Evolutionary conservation across 495 filamentous ascomycete genomes (phyloP), one percentile per base, ranked within the genome.

Genomic region (Neurospora sp.): DNA sequence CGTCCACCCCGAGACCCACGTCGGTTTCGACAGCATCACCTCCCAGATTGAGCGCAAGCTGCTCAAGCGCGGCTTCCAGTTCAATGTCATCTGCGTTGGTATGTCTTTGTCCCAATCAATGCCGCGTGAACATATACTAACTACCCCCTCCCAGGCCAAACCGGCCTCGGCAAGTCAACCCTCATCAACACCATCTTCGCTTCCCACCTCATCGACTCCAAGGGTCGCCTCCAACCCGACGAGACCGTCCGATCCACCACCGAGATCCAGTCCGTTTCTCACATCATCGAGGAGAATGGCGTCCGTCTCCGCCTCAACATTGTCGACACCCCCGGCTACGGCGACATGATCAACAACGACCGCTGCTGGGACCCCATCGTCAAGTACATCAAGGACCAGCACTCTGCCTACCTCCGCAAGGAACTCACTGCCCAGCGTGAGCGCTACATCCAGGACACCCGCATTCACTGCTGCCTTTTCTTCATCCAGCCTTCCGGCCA

Each of bases 331-430:
- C 96, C 96, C 69, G 96, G 96, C 71, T 99, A 98, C 79, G 96
- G 96, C 79, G 96, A 99, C 82, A 93, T 98, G 78, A 96, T 99
- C 82, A 98, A 99, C 90, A 99, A 99, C 85, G 96, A 98, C 80
- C 94, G 97, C 81, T 99, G 96, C 78, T 99, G 96, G 96, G 91
- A 96, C 78, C 95, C 96, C 69, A 99, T 99, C 81, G 94, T 99
- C 85, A 98, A 98, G 86, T 99, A 99, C 85, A 99, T 99, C 88
- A 99, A 99, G 88, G 96, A 99, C 84, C 96, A 99, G 86, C 96
- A 99, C 87, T 96, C 93, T n/a, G 94, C 96, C 77, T 99, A 97
- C 85, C 92, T 99, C 69, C 92, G 96, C 82, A 99, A 99, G 87
- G 96, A 99, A 81, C 94, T 99, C 76, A 98, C 96, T n/a, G 96